These are phyloP conservation scores for Salvia sclarea DNA, from an alignment of 305 asterid genomes.

Conservation along the genomic window DNA sequence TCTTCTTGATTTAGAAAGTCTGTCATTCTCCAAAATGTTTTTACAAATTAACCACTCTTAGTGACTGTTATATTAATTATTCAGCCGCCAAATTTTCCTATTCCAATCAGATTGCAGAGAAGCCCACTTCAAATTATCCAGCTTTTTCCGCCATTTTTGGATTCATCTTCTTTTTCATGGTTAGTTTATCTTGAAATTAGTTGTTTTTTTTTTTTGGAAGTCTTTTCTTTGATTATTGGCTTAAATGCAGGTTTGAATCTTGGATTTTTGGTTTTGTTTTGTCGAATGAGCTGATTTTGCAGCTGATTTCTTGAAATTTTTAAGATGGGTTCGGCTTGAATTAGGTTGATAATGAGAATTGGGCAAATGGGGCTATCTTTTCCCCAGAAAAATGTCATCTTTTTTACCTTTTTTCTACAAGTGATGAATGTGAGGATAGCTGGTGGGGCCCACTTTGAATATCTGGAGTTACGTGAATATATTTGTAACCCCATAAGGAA, in stretches of 20 bases:
- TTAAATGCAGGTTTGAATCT: constrained; percentile 5
- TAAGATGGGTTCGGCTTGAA: constrained; percentile 21
- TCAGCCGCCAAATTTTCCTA: constrained; percentile 28
- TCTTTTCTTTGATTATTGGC: too few relatives aligned
- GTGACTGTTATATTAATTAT: neutral
- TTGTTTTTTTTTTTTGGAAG: constrained; percentile 8
- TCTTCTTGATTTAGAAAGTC: constrained; percentile 31
- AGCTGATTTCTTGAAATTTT: constrained; percentile 16
- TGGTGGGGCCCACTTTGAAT: constrained; percentile 33
- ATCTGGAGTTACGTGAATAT: constrained; percentile 24
- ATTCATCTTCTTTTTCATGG: constrained; percentile 9
- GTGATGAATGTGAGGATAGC: constrained; percentile 21
- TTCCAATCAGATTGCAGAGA: constrained; percentile 25
- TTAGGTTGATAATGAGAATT: neutral
- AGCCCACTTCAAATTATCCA: constrained; percentile 18
- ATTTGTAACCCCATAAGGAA: constrained; percentile 27
- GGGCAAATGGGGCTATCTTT: too few relatives aligned
- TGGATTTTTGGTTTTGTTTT: neutral
- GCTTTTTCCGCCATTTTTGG: constrained; percentile 17
- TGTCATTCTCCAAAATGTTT: constrained; percentile 3
- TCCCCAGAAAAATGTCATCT: constrained; percentile 10
- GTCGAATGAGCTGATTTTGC: constrained; percentile 8
- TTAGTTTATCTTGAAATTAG: constrained; percentile 5
- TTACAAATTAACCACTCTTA: constrained; percentile 24
- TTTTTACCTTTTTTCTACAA: neutral